A percentile compares a stretch with the other conserved stretches of the same genome.
phyloP scores from a whole-genome alignment of 2,329 filamentous ascomycete genomes.

The Phaeosphaeria sp. region DNA sequence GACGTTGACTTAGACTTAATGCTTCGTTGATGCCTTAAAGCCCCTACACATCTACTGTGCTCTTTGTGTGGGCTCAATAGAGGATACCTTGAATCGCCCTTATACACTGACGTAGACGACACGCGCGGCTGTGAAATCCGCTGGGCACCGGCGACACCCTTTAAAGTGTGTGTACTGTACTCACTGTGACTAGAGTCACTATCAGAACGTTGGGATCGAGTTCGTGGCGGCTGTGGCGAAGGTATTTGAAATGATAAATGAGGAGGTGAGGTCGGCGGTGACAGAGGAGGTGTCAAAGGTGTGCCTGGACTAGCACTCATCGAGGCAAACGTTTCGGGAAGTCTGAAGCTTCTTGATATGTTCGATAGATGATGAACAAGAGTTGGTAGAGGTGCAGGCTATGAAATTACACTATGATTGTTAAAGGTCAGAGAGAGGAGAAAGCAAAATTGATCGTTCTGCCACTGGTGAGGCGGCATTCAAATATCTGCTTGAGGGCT shows the following conservation, averaged over 20 bases:
- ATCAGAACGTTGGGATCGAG: not conserved
- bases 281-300: not conserved
- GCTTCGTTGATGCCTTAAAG: not conserved
- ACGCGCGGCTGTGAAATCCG: not conserved
- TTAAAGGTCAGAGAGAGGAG: not conserved
- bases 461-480: not conserved
- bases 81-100: not conserved
- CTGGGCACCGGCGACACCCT: not conserved
- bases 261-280: not conserved
- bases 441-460: not conserved
- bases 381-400: not conserved
- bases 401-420: not conserved
- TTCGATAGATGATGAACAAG: too few relatives aligned
- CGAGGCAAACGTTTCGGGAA: too few relatives aligned
- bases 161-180: not conserved
- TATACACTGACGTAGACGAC: not conserved
- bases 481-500: not conserved
- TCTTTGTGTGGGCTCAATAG: not conserved
- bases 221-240: not conserved
- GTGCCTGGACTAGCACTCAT: too few relatives aligned
- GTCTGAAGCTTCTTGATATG: too few relatives aligned
- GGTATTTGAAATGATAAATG: not conserved
- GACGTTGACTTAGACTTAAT: not conserved
- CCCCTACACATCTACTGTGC: too few relatives aligned
- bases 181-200: not conserved